These are phyloP conservation scores for Lactarius akahatsu DNA, from an alignment of 768 basidiomycete genomes.

Conservation along the genomic window DNA sequence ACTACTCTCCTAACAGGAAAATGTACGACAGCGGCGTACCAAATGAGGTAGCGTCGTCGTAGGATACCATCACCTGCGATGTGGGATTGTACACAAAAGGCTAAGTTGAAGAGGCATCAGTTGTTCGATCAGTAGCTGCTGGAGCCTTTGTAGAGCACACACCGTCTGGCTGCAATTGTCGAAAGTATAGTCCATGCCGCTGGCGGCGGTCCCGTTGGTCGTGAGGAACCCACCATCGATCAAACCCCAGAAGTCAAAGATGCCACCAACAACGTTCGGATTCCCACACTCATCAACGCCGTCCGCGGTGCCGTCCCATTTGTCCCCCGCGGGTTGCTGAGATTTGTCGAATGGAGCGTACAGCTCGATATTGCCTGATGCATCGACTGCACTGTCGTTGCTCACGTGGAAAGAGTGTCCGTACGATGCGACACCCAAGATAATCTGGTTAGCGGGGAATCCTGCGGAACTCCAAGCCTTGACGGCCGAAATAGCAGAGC, in stretches of 20 bases:
- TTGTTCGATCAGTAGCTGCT: background rate
- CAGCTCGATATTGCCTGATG: constrained; percentile 21
- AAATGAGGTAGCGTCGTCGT: constrained; percentile 37
- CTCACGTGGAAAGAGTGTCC: constrained; percentile 67
- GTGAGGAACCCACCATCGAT: constrained; percentile 54
- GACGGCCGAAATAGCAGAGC: constrained; percentile 79
- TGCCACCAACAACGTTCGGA: constrained; percentile 47
- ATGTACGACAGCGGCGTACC: constrained; percentile 18
- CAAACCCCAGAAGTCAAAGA: constrained; percentile 60
- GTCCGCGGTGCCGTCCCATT: constrained; percentile 47
- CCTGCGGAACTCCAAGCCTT: constrained; percentile 74
- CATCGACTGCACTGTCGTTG: constrained; percentile 37
- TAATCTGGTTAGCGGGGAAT: constrained; percentile 72
- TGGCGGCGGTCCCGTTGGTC: constrained; percentile 41
- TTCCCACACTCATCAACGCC: constrained; percentile 57
- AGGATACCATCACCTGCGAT: constrained; percentile 37
- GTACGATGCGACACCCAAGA: constrained; percentile 83
- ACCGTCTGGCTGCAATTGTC: constrained; percentile 39
- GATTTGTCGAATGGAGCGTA: constrained; percentile 28
- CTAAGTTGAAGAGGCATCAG: constrained; percentile 20
- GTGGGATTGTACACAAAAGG: constrained; percentile 37
- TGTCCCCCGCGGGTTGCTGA: constrained; percentile 38
- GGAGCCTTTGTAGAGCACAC: background rate
- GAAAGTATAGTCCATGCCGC: constrained; percentile 48
- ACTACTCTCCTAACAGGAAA: background rate